These are phyloP conservation scores for Phycomyces nitens DNA, from an alignment of 192 early-diverging fungal species.

Conservation along the genomic window DNA sequence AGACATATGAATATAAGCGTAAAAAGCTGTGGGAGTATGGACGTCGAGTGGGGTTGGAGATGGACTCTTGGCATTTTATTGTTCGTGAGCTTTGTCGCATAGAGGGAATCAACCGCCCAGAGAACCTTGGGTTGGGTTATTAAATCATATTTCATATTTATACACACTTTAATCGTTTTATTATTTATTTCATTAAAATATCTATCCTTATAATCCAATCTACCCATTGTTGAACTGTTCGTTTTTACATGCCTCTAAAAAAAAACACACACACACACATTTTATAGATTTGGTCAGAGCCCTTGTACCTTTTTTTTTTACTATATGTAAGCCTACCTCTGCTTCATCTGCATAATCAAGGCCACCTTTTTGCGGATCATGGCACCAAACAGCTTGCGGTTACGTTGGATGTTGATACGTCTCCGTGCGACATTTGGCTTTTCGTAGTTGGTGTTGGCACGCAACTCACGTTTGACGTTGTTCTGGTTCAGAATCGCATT, in stretches of 20 bases:
- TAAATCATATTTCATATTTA: background rate
- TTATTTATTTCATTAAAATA: too few relatives aligned
- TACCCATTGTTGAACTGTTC: too few relatives aligned
- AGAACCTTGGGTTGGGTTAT: constrained; percentile 28
- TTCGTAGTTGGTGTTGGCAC: constrained; percentile 56
- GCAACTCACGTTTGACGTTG: constrained; percentile 54
- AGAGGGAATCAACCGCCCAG: constrained; percentile 17
- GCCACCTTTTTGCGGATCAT: constrained; percentile 60
- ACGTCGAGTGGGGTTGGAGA: constrained; percentile 31
- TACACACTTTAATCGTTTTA: too few relatives aligned
- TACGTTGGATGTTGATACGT: constrained; percentile 50
- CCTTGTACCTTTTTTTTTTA: background rate
- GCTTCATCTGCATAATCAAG: constrained; percentile 64
- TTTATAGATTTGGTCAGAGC: too few relatives aligned
- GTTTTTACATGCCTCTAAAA: background rate
- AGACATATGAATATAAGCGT: constrained; percentile 38
- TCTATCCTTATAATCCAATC: too few relatives aligned
- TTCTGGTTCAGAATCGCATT: constrained; percentile 56
- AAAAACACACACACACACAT: too few relatives aligned
- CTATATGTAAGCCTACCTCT: constrained; percentile 28
- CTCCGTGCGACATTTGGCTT: constrained; percentile 64
- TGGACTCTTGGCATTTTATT: constrained; percentile 46
- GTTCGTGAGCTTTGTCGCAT: constrained; percentile 42
- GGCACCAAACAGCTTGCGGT: constrained; percentile 54
- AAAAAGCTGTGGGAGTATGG: constrained; percentile 38